Conservation (phyloP, 441 rosid species). For the Aleurites moluccanus region DNA sequence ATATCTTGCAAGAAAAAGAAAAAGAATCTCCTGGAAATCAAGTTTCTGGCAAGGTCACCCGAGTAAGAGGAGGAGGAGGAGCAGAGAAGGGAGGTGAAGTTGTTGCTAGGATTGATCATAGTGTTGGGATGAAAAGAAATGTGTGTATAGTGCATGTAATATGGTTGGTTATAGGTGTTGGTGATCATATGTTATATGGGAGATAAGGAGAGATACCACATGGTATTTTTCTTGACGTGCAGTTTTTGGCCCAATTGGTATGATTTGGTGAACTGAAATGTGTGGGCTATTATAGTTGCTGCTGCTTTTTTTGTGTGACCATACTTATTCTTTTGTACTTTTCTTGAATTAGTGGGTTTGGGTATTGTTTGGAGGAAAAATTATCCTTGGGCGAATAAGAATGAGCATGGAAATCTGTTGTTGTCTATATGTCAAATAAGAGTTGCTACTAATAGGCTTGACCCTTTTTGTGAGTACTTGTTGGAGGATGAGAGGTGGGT, state of each 20-base stretch:
- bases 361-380: not conserved
- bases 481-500: slow-evolving; percentile 52
- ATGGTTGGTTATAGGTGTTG: not conserved
- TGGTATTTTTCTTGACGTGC: slow-evolving; percentile 43
- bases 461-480: not conserved
- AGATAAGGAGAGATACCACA: not conserved
- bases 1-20: slow-evolving; percentile 47
- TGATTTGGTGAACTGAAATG: slow-evolving; percentile 65
- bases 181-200: slow-evolving; percentile 37
- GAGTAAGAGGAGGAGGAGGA: slow-evolving; percentile 14
- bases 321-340: slow-evolving; percentile 10
- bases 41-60: slow-evolving; percentile 15
- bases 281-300: not conserved
- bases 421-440: slow-evolving; percentile 23
- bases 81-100: slow-evolving; percentile 34
- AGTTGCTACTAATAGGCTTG: slow-evolving; percentile 6
- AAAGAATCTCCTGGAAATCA: slow-evolving; percentile 31
- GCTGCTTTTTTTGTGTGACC: slow-evolving; percentile 14
- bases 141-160: slow-evolving; percentile 21
- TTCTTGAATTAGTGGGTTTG: slow-evolving; percentile 6
- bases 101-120: slow-evolving; percentile 48
- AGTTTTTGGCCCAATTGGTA: slow-evolving; percentile 43
- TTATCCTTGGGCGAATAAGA: not conserved
- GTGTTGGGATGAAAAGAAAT: slow-evolving; percentile 26
- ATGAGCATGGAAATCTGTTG: not conserved